Evolutionary conservation across 1,139 yeast species (phyloP).

Genomic region (Candida glucosophila): DNA sequence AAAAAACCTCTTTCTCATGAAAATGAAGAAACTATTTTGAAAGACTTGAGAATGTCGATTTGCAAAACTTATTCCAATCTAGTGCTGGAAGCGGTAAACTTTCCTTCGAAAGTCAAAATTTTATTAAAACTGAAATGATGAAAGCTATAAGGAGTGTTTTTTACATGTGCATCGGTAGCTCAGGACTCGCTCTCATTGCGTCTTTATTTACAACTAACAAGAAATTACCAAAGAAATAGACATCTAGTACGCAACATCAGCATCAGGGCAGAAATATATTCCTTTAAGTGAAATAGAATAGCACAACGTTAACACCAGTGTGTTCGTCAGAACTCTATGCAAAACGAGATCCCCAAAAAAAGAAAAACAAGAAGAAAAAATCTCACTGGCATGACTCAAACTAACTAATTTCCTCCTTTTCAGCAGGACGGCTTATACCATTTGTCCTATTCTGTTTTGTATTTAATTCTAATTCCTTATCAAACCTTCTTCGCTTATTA

Average conservation of each 20-base stretch:
- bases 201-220: slow-evolving; percentile 29
- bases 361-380: too few relatives aligned
- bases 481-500: slow-evolving; percentile 38
- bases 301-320: too few relatives aligned
- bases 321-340: too few relatives aligned
- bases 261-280: too few relatives aligned
- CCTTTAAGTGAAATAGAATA: too few relatives aligned
- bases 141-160: slow-evolving; percentile 31
- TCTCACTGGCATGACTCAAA: too few relatives aligned
- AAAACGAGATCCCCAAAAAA: too few relatives aligned
- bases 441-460: slow-evolving; percentile 1
- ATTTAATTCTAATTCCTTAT: slow-evolving; percentile 14
- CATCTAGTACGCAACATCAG: too few relatives aligned
- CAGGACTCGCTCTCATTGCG: slow-evolving; percentile 19
- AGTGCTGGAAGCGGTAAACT: slow-evolving; percentile 21
- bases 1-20: slow-evolving; percentile 14
- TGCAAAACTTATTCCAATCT: slow-evolving; percentile 17
- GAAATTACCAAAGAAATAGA: slow-evolving; percentile 32
- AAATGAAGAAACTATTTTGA: slow-evolving; percentile 8
- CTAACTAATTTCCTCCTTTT: too few relatives aligned
- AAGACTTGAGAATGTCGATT: slow-evolving; percentile 10
- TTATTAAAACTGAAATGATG: slow-evolving; percentile 25
- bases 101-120: slow-evolving; percentile 13
- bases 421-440: too few relatives aligned
- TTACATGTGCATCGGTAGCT: slow-evolving; percentile 29